Evolutionary conservation across 768 basidiomycete genomes (phyloP).

Genomic region (Psilocybe sp.): DNA sequence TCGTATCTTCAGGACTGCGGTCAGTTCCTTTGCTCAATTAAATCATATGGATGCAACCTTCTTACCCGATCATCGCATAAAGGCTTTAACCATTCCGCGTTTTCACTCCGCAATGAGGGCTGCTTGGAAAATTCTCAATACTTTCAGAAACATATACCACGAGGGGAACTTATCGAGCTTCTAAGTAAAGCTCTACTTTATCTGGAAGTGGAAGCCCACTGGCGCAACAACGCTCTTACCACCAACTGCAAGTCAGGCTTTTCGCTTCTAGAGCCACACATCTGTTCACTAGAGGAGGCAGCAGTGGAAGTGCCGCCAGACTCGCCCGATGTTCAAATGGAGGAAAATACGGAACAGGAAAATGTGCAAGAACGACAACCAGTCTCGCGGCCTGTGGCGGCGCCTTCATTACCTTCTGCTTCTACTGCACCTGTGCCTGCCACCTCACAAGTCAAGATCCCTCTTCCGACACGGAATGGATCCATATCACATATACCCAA

Average conservation of each 20-base stretch:
- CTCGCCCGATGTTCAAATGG: conserved; percentile 18
- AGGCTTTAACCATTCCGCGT: conserved; percentile 85
- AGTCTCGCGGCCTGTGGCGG: conserved; percentile 4
- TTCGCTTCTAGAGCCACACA: conserved; percentile 72
- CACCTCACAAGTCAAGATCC: conserved; percentile 13
- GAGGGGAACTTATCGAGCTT: conserved; percentile 80
- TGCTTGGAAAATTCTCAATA: conserved; percentile 68
- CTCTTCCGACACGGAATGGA: conserved; percentile 9
- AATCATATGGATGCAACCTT: conserved; percentile 1
- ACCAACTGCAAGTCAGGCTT: conserved; percentile 68
- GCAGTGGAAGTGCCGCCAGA: conserved; percentile 20
- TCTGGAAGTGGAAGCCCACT: conserved; percentile 81
- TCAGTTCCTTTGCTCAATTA: conserved; percentile 20
- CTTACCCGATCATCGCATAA: conserved; percentile 3
- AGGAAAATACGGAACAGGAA: conserved; percentile 6
- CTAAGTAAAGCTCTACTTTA: conserved; percentile 80
- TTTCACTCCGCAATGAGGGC: conserved; percentile 73
- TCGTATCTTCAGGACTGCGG: conserved; percentile 84
- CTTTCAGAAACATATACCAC: conserved; percentile 70
- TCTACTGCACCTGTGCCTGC: conserved; percentile 3
- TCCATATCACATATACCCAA: neutral
- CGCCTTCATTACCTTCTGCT: conserved; percentile 3
- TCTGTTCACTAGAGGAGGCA: conserved; percentile 55
- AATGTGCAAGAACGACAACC: neutral
- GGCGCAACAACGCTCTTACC: conserved; percentile 60